phyloP scores from a whole-genome alignment of 352 stramenopile species.

The Globisporangium cystogenes region DNA sequence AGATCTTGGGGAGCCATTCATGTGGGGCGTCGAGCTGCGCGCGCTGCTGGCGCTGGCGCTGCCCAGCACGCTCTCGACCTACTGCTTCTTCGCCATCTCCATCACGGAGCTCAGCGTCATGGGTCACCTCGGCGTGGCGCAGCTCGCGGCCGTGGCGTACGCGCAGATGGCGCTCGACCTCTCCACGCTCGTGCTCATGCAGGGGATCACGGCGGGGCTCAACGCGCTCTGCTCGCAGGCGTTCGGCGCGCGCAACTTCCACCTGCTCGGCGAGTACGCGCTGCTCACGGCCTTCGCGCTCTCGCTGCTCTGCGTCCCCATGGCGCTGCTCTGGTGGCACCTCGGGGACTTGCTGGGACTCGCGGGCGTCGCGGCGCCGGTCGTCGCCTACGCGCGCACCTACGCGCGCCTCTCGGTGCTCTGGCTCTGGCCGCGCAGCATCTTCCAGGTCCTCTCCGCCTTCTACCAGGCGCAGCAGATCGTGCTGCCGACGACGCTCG shows the following conservation, averaged over 20 bases:
- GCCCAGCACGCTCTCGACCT: slow-evolving; percentile 52
- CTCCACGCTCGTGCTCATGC: slow-evolving; percentile 72
- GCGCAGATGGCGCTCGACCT: slow-evolving; percentile 78
- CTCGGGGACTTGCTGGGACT: slow-evolving; percentile 44
- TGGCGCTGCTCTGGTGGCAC: slow-evolving; percentile 76
- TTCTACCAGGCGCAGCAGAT: slow-evolving; percentile 85
- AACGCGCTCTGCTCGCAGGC: slow-evolving; percentile 82
- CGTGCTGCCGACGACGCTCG: slow-evolving; percentile 55
- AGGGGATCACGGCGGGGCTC: slow-evolving; percentile 74
- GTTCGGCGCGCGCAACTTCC: slow-evolving; percentile 79
- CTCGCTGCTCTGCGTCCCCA: slow-evolving; percentile 55
- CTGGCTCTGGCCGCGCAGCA: slow-evolving; percentile 71
- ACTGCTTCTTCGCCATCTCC: slow-evolving; percentile 77
- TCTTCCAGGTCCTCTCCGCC: slow-evolving; percentile 68
- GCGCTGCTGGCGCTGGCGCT: slow-evolving; percentile 51
- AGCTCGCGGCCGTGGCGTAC: slow-evolving; percentile 76
- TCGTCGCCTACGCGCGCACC: slow-evolving; percentile 38
- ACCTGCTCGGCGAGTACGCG: slow-evolving; percentile 59
- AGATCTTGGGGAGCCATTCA: no score
- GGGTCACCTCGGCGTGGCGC: slow-evolving; percentile 69
- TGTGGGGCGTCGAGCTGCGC: slow-evolving; percentile 19
- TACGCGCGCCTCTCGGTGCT: slow-evolving; percentile 71
- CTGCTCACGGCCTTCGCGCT: slow-evolving; percentile 54
- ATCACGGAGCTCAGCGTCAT: slow-evolving; percentile 80
- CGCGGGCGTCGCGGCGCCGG: slow-evolving; percentile 30